Conservation (phyloP, 108 stramenopile species). For the Poteriospumella lacustris region DNA sequence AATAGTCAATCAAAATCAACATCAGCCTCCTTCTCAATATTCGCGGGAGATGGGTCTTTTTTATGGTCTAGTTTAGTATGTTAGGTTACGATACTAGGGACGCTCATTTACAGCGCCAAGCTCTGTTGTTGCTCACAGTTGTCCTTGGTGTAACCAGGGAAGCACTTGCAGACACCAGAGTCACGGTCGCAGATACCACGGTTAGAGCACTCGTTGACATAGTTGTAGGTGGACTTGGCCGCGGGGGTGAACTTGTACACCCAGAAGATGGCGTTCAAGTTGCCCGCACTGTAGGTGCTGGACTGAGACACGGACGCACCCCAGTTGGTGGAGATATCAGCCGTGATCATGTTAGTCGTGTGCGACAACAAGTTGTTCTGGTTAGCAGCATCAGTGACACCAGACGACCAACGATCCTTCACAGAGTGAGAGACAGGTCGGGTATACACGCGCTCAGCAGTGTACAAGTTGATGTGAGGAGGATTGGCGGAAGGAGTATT, state of each 20-base stretch:
- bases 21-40: too few relatives aligned
- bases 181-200: conserved; percentile 26
- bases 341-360: conserved; percentile 14
- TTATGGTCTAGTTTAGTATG: too few relatives aligned
- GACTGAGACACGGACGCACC: not conserved
- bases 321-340: conserved; percentile 26
- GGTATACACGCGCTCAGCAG: not conserved
- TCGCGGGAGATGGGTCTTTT: too few relatives aligned
- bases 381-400: too few relatives aligned
- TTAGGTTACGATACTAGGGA: too few relatives aligned
- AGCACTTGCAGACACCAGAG: conserved; percentile 26
- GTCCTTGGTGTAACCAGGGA: conserved; percentile 22
- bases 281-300: not conserved
- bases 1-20: too few relatives aligned
- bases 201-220: conserved; percentile 58
- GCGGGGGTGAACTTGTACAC: conserved; percentile 64
- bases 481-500: not conserved
- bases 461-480: conserved; percentile 29
- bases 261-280: conserved; percentile 45
- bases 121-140: conserved; percentile 31
- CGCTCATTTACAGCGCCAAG: too few relatives aligned
- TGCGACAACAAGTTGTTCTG: not conserved
- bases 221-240: conserved; percentile 48
- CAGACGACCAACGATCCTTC: not conserved
- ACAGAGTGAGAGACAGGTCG: not conserved